Percentiles rank a stretch among this genome's conserved stretches.
Evolutionary conservation across 371 early-diverging fungal genomes (phyloP).

Genomic region (Aphelidium insulamus): DNA sequence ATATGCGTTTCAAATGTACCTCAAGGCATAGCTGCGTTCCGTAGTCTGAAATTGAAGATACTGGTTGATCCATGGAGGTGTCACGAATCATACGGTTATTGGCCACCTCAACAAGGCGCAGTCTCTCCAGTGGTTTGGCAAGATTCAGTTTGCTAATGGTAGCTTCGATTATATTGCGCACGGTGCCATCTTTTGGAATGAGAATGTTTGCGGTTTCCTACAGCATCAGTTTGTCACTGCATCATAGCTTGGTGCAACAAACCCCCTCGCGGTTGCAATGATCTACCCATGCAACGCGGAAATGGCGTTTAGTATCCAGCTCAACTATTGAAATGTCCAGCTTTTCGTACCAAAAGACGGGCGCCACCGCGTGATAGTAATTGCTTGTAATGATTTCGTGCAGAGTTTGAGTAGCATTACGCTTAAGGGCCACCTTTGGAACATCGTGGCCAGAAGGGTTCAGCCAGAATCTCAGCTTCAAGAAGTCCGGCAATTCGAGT

Average conservation of each 20-base stretch:
- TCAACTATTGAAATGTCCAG: slow-evolving; percentile 53
- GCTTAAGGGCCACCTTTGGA: slow-evolving; percentile 18
- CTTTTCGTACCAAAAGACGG: slow-evolving; percentile 50
- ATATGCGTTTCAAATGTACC: slow-evolving; percentile 7
- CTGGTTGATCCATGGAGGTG: slow-evolving; percentile 16
- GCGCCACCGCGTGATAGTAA: slow-evolving; percentile 7
- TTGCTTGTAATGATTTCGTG: slow-evolving; percentile 29
- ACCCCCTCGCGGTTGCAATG: slow-evolving; percentile 20
- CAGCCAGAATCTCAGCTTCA: slow-evolving; percentile 35
- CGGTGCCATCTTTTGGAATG: slow-evolving; percentile 26
- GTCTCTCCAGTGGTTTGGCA: slow-evolving; percentile 7
- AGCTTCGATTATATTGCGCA: slow-evolving; percentile 31
- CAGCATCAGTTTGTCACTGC: slow-evolving; percentile 3
- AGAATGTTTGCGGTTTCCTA: slow-evolving; percentile 19
- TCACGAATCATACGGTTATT: slow-evolving; percentile 15
- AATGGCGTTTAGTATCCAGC: slow-evolving; percentile 44
- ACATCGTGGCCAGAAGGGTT: slow-evolving; percentile 12
- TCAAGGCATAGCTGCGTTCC: slow-evolving; percentile 3
- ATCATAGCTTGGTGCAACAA: slow-evolving; percentile 5
- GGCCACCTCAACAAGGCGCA: slow-evolving; percentile 17
- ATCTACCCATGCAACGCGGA: slow-evolving; percentile 31
- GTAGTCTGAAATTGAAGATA: slow-evolving; percentile 10
- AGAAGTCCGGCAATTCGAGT: slow-evolving; percentile 27
- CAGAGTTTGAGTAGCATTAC: slow-evolving; percentile 20
- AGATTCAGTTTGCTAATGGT: slow-evolving; percentile 22